phyloP scores from a whole-genome alignment of 257 asterid species.

The Ocimum tenuiflorum region DNA sequence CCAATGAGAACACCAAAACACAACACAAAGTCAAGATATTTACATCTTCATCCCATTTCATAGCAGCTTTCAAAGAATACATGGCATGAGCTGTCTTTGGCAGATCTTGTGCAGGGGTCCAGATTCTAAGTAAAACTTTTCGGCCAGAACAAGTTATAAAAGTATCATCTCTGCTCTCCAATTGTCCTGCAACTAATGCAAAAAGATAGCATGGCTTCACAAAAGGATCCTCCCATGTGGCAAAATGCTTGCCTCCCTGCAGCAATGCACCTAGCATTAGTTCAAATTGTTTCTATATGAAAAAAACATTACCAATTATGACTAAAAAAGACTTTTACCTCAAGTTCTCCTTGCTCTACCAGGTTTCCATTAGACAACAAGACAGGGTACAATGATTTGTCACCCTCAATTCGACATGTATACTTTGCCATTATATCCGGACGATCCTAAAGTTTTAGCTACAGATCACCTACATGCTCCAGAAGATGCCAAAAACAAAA shows the following conservation, averaged over 20 bases:
- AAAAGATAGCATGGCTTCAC: slow-evolving; percentile 96
- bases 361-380: slow-evolving; percentile 85
- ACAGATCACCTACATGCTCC: slow-evolving; percentile 20
- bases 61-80: slow-evolving; percentile 93
- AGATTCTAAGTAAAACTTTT: slow-evolving; percentile 71
- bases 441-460: slow-evolving; percentile 56
- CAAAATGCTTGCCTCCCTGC: slow-evolving; percentile 77
- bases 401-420: slow-evolving; percentile 88
- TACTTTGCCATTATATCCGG: slow-evolving; percentile 96
- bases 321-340: slow-evolving; percentile 35
- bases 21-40: slow-evolving; percentile 18
- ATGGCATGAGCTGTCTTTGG: slow-evolving; percentile 93
- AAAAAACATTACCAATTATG: not conserved
- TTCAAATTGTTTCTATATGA: not conserved
- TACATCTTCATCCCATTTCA: slow-evolving; percentile 99
- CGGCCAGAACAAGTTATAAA: slow-evolving; percentile 78
- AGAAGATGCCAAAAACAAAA: not conserved
- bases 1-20: slow-evolving; percentile 6
- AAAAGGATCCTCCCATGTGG: slow-evolving; percentile 85
- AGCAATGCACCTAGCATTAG: slow-evolving; percentile 11
- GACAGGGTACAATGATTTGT: slow-evolving; percentile 84
- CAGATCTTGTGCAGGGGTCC: slow-evolving; percentile 86
- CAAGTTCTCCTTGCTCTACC: slow-evolving; percentile 73
- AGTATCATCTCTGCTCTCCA: slow-evolving; percentile 79
- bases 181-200: slow-evolving; percentile 92